These are phyloP conservation scores for Pleurotus djamor DNA, from an alignment of 768 basidiomycete species.

Conservation along the genomic window DNA sequence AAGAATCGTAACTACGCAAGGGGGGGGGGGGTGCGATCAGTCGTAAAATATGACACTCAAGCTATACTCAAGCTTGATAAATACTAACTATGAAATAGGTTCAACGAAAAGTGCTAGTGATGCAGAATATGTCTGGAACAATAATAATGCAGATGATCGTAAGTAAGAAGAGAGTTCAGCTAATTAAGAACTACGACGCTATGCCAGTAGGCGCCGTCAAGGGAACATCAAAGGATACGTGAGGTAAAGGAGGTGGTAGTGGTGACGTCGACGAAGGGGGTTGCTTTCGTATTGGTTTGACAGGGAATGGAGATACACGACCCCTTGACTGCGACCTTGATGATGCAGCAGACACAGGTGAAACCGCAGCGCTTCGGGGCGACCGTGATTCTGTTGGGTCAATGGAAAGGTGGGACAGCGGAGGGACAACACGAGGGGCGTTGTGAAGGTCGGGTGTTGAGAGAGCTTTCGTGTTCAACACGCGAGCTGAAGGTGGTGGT, in stretches of 20 bases:
- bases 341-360: background rate
- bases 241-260: background rate
- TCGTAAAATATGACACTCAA: too few relatives aligned
- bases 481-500: background rate
- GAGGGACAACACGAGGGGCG: background rate
- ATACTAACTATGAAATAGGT: too few relatives aligned
- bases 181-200: too few relatives aligned
- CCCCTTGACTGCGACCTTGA: background rate
- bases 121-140: too few relatives aligned
- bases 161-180: too few relatives aligned
- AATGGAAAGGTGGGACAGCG: background rate
- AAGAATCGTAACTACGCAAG: too few relatives aligned
- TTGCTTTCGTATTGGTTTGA: slow-evolving; percentile 1
- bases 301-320: slow-evolving; percentile 2
- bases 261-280: background rate
- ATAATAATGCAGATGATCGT: too few relatives aligned
- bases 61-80: too few relatives aligned
- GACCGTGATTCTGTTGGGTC: background rate
- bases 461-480: background rate
- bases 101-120: too few relatives aligned
- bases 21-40: too few relatives aligned
- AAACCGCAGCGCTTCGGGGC: background rate
- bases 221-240: background rate
- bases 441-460: background rate
- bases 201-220: too few relatives aligned